Percentiles rank a stretch among this genome's conserved stretches.
These are phyloP conservation scores for Hygrophorus russula DNA, from an alignment of 768 basidiomycete species.

Conservation along the genomic window DNA sequence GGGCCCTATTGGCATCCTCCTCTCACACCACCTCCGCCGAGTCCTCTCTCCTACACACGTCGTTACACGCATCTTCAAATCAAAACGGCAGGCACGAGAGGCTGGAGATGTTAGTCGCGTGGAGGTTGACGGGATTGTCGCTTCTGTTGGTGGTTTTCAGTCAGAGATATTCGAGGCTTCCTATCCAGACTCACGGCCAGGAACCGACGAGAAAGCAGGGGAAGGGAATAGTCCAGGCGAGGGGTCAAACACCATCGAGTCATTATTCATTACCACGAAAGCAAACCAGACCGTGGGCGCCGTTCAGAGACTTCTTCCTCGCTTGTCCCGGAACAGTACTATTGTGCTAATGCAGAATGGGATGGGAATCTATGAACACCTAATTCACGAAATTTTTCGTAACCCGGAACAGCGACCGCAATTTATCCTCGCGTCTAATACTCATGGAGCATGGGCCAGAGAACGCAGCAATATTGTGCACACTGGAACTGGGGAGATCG, in stretches of 20 bases:
- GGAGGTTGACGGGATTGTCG: slow-evolving; percentile 36
- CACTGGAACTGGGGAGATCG: slow-evolving; percentile 54
- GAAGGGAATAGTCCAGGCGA: slow-evolving; percentile 2
- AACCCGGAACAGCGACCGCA: slow-evolving; percentile 68
- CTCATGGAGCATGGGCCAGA: slow-evolving; percentile 65
- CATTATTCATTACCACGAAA: slow-evolving; percentile 78
- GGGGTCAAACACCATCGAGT: slow-evolving; percentile 39
- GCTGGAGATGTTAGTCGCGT: slow-evolving; percentile 32
- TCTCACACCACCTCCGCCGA: slow-evolving; percentile 70
- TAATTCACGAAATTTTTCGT: slow-evolving; percentile 57
- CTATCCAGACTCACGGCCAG: background rate
- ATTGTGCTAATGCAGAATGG: slow-evolving; percentile 93
- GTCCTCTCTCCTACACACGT: slow-evolving; percentile 37
- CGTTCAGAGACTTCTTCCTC: slow-evolving; percentile 45
- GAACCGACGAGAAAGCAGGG: slow-evolving; percentile 1
- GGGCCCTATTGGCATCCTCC: slow-evolving; percentile 73
- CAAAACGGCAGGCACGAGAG: slow-evolving; percentile 22
- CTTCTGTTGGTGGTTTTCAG: slow-evolving; percentile 31
- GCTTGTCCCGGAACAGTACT: slow-evolving; percentile 58
- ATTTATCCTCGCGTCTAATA: slow-evolving; percentile 76
- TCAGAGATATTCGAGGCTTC: slow-evolving; percentile 35
- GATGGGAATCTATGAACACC: slow-evolving; percentile 81
- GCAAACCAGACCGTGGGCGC: slow-evolving; percentile 53
- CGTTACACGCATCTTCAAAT: slow-evolving; percentile 64
- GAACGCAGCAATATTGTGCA: slow-evolving; percentile 49